A percentile compares a stretch with the other conserved stretches of the same genome.
These are phyloP conservation scores for Usnea hakonensis DNA, from an alignment of 495 filamentous ascomycete genomes.

Conservation along the genomic window DNA sequence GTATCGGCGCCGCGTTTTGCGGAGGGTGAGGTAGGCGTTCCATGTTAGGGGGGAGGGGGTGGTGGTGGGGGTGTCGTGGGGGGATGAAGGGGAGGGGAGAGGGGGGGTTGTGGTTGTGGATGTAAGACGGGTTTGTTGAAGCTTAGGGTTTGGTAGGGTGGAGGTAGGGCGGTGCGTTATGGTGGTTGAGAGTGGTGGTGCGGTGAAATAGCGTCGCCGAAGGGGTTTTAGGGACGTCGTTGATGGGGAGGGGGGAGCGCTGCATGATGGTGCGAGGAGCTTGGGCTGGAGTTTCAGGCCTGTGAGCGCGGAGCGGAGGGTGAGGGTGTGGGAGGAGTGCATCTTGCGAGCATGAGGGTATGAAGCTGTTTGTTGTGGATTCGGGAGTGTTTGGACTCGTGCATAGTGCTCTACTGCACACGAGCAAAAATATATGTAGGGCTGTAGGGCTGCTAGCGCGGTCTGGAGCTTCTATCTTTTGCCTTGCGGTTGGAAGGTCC, in stretches of 20 bases:
- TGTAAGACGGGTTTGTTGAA: constrained; percentile 8
- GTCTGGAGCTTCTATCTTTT: background rate
- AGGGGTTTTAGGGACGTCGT: background rate
- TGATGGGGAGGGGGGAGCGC: too few relatives aligned
- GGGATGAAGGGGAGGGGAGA: background rate
- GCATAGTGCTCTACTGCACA: too few relatives aligned
- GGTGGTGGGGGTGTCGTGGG: background rate
- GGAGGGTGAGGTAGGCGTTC: constrained; percentile 89
- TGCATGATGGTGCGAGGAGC: background rate
- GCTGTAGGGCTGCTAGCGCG: background rate
- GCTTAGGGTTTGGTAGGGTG: constrained; percentile 17
- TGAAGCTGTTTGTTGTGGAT: too few relatives aligned
- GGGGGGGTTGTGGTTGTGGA: background rate
- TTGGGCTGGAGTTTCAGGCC: background rate
- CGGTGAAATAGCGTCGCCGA: background rate
- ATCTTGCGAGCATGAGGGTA: background rate
- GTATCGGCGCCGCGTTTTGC: constrained; percentile 73
- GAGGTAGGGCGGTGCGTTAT: constrained; percentile 2
- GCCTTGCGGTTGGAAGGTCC: background rate
- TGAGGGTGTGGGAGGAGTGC: background rate
- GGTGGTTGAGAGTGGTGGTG: constrained; percentile 1
- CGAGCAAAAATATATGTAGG: too few relatives aligned
- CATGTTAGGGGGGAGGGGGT: constrained; percentile 39
- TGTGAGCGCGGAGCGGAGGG: background rate
- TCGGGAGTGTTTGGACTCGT: too few relatives aligned